phyloP scores from a whole-genome alignment of 2,329 filamentous ascomycete species.

The Pseudogymnoascus sp. region DNA sequence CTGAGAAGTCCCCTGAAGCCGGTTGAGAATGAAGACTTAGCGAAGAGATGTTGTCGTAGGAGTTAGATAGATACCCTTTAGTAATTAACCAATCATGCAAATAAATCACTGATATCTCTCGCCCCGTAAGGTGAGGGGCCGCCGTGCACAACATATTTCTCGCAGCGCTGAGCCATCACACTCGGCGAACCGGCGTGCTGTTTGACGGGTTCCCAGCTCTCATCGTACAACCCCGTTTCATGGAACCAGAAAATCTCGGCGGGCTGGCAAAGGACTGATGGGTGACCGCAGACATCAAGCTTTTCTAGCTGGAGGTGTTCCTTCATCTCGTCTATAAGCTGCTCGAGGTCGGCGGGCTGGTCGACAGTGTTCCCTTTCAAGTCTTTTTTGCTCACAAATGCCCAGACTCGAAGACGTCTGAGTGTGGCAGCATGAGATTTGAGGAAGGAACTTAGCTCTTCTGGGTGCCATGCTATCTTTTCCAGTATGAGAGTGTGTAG shows the following conservation, averaged over 20 bases:
- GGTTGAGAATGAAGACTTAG: background rate
- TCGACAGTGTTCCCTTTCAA: background rate
- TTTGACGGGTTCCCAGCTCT: background rate
- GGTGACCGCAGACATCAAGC: background rate
- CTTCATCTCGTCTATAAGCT: background rate
- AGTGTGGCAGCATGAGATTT: background rate
- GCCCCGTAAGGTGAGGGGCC: background rate
- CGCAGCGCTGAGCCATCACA: background rate
- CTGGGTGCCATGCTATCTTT: background rate
- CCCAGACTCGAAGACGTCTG: background rate
- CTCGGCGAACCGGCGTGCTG: background rate
- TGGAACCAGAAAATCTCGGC: constrained; percentile 4
- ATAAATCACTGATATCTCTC: background rate
- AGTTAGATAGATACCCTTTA: constrained; percentile 7
- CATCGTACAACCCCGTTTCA: constrained; percentile 1
- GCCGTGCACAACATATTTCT: background rate
- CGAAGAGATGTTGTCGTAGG: background rate
- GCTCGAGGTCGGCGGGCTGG: background rate
- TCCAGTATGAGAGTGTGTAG: background rate
- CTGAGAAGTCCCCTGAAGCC: background rate
- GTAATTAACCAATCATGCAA: background rate
- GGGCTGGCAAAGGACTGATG: background rate
- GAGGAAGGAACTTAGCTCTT: background rate
- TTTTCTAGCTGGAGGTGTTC: background rate
- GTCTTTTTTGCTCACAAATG: background rate